Base-by-base conservation (phyloP, 2,329 filamentous ascomycete species). In the Diaporthe vaccinii region DNA sequence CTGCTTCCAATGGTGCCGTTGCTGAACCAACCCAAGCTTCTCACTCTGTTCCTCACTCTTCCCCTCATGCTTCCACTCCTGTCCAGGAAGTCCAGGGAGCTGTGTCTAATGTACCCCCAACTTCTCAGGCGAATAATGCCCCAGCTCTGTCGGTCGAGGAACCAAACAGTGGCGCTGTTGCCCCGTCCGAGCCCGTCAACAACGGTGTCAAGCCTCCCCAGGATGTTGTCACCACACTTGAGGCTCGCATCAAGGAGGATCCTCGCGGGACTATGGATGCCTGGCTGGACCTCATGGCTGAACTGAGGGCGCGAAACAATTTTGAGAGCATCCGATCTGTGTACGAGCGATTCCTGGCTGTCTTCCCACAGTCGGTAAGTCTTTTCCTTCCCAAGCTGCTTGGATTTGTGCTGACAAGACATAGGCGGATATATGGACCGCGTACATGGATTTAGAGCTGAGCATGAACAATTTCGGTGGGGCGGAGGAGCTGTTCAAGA, bases 281-380 rank as follows among this genome's bases (percentile, higher is more conserved):
- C 44, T 99, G 97, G 97, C 86, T 97, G 80, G 90, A 91, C 78
- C 89, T 99, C 82, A 96, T 99, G 82, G 90, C 91, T 78, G 95
- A 98, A 82, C 91, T 98, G 83, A 93, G 93, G 79, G 92, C 91
- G 80, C 94, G 93, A 80, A 94, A 94, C 84, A 94, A 95, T 83
- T 86, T 96, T 77, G 95, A 98, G 76, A 93, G 96, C 80, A 91
- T 94, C 39, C 92, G 96, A 78, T 91, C 89, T 75, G 91, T 93
- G 22, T 99, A 97, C 82, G 93, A 97, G 78, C 91, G 95, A 51
- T 98, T 98, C 83, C 88, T 98, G 78, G 91, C 94, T 78, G 88
- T 96, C 36, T 98, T 98, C 80, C 97, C 97, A 4, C 93, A 95
- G 82, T 93, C 95, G 79, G 97, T 98, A 91, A 90, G 96, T 91